These are phyloP conservation scores for Leishmania martiniquensis DNA, from an alignment of 208 protist genomes.

Conservation along the genomic window DNA sequence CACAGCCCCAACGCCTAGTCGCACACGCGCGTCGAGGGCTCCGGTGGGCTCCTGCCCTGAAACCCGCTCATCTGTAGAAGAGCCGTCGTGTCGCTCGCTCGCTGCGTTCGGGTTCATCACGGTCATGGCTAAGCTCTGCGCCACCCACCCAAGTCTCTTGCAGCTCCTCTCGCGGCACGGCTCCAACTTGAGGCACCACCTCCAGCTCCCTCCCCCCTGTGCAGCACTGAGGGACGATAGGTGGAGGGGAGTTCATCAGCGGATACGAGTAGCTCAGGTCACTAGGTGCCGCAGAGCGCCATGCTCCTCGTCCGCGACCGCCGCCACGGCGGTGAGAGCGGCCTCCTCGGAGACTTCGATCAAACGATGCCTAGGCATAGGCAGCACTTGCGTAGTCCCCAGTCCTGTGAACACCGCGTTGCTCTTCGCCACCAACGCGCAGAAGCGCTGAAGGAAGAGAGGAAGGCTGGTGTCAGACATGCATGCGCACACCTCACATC, in stretches of 20 bases:
- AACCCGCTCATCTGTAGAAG: constrained; percentile 67
- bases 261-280: constrained; percentile 41
- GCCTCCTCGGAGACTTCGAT: neutral
- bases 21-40: constrained; percentile 45
- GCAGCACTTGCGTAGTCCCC: neutral
- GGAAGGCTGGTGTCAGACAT: constrained; percentile 42
- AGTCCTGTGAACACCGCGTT: constrained; percentile 9
- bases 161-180: constrained; percentile 50
- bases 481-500: constrained; percentile 34
- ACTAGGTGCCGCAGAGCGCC: constrained; percentile 48
- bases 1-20: constrained; percentile 45
- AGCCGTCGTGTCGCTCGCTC: constrained; percentile 28
- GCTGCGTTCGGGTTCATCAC: constrained; percentile 22
- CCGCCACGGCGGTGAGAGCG: neutral
- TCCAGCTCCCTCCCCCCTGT: constrained; percentile 30
- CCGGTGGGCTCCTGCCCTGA: constrained; percentile 47
- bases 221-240: constrained; percentile 48
- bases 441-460: constrained; percentile 50
- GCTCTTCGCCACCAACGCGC: constrained; percentile 43
- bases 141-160: constrained; percentile 53
- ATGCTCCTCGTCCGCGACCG: neutral
- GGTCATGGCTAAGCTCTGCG: constrained; percentile 38
- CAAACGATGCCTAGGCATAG: neutral
- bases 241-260: constrained; percentile 46
- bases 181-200: constrained; percentile 54